Evolutionary conservation across 441 rosid species (phyloP).

Genomic region (Erodium chrysanthum): DNA sequence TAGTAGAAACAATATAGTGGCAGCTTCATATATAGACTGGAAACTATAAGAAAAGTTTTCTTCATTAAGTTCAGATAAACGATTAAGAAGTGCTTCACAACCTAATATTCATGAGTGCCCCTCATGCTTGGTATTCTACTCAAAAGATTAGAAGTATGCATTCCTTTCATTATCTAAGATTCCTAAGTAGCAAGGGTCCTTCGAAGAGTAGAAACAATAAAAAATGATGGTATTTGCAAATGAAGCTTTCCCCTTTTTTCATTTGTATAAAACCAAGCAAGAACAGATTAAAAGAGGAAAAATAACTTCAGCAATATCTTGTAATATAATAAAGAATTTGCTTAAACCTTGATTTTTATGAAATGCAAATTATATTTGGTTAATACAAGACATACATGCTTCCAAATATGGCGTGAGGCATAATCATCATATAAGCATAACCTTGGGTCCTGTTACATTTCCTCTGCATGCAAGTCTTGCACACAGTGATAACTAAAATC

Average conservation of each 20-base stretch:
- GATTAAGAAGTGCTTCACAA: not conserved
- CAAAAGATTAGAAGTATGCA: not conserved
- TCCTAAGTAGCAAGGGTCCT: not conserved
- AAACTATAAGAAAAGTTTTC: not conserved
- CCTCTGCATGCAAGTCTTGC: not conserved
- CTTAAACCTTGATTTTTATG: not conserved
- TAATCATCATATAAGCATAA: not conserved
- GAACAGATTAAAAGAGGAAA: not conserved
- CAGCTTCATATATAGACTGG: not conserved
- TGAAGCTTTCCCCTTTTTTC: not conserved
- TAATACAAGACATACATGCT: not conserved
- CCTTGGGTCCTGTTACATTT: not conserved
- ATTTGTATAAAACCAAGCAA: not conserved
- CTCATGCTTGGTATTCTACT: too few relatives aligned
- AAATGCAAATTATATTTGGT: not conserved
- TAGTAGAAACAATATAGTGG: constrained; percentile 3
- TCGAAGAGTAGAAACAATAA: not conserved
- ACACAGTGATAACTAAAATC: not conserved
- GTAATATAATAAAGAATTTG: not conserved
- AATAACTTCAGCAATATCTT: too few relatives aligned
- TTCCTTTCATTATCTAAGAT: not conserved
- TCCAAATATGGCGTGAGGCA: not conserved
- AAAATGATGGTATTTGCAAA: not conserved
- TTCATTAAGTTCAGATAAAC: not conserved
- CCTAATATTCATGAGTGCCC: not conserved